Conservation (phyloP, 345 rosid species). For the Camelina hispida region DNA sequence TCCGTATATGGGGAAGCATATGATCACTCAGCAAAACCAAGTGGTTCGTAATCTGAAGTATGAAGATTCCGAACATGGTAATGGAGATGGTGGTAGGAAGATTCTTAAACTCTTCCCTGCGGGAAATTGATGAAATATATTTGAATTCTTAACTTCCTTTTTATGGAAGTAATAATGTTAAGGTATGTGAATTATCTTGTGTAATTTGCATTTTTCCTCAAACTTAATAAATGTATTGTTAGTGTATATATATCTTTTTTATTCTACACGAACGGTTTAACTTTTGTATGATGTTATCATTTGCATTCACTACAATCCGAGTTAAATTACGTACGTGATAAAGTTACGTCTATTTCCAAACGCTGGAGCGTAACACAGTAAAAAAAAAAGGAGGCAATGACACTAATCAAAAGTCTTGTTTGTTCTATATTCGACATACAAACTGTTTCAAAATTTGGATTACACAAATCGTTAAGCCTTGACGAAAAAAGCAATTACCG, state of each 20-base stretch:
- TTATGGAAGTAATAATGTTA: slow-evolving; percentile 21
- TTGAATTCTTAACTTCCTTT: neutral
- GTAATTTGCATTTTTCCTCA: slow-evolving; percentile 21
- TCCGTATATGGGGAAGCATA: slow-evolving; percentile 24
- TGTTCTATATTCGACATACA: slow-evolving; percentile 2
- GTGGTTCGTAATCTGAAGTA: slow-evolving; percentile 37
- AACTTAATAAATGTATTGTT: slow-evolving; percentile 30
- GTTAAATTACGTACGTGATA: neutral
- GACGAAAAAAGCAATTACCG: slow-evolving; percentile 36
- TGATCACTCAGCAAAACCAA: slow-evolving; percentile 27
- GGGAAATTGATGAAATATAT: slow-evolving; percentile 7
- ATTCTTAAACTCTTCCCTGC: slow-evolving; percentile 43
- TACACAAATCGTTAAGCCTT: slow-evolving; percentile 19
- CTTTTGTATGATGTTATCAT: slow-evolving; percentile 29
- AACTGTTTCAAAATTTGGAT: slow-evolving; percentile 20
- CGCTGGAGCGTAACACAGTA: neutral
- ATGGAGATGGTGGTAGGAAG: slow-evolving; percentile 35
- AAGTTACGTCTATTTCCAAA: neutral
- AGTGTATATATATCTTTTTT: slow-evolving; percentile 14
- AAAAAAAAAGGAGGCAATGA: neutral
- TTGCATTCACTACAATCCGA: neutral
- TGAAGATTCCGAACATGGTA: slow-evolving; percentile 28
- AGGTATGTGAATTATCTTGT: slow-evolving; percentile 17
- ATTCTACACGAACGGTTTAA: slow-evolving; percentile 4
- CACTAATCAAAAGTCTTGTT: neutral